Evolutionary conservation across 495 filamentous ascomycete species (phyloP).

Genomic region (Ramalina peruviana): DNA sequence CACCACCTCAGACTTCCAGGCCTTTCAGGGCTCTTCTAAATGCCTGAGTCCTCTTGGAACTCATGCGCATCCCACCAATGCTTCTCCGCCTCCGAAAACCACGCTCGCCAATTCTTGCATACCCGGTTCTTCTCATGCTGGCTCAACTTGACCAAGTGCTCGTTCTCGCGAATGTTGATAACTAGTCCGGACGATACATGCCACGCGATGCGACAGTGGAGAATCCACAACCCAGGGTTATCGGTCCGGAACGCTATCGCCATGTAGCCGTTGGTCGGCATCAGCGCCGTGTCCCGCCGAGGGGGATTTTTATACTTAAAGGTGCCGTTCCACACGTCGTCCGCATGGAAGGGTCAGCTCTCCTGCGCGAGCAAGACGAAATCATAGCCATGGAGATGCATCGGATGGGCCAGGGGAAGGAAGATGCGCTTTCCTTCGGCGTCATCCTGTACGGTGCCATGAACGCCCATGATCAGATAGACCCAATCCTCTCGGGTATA

Average conservation of each 20-base stretch:
- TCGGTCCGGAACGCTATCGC: conserved; percentile 37
- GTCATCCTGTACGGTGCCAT: background rate
- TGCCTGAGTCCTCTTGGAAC: conserved; percentile 7
- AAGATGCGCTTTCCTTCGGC: background rate
- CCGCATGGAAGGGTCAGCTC: conserved; percentile 9
- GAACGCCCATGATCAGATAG: conserved; percentile 1
- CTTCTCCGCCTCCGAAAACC: background rate
- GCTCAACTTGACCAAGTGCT: background rate
- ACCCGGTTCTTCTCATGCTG: background rate
- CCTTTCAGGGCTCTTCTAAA: background rate
- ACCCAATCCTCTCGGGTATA: conserved; percentile 12
- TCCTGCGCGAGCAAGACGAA: conserved; percentile 41
- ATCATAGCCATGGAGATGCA: conserved; percentile 46
- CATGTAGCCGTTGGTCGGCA: conserved; percentile 34
- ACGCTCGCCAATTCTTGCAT: background rate
- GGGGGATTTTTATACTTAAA: conserved; percentile 28
- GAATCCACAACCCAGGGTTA: conserved; percentile 27
- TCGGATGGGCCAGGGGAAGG: conserved; percentile 4
- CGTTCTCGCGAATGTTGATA: conserved; percentile 22
- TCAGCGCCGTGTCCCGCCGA: conserved; percentile 43
- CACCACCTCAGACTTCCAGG: no score
- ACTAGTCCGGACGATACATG: conserved; percentile 22
- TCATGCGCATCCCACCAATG: conserved; percentile 4
- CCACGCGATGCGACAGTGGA: conserved; percentile 31
- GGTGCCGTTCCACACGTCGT: conserved; percentile 11